Evolutionary conservation across 2,329 filamentous ascomycete genomes (phyloP), one percentile per base, ranked within the genome.

Genomic region (Zasmidium citrigriseum): DNA sequence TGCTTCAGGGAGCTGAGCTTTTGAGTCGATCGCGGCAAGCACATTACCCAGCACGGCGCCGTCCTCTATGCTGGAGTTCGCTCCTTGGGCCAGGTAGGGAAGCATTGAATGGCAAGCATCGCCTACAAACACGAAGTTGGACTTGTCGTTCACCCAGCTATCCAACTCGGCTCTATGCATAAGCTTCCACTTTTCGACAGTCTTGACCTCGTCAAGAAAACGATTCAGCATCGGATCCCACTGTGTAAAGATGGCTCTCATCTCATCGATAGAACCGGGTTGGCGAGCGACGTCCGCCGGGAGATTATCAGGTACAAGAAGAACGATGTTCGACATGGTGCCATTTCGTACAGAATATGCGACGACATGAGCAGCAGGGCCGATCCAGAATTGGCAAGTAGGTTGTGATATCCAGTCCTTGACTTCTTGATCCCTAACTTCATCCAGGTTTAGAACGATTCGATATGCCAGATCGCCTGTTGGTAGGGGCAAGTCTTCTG

Each of bases 161-260:
- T 77, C 73, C 65, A 87, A 74, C 61, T 84, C 80, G 2, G 76
- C 75, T 46, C 78, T 66, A 45, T 84, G 80, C 83, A 89, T 86
- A 29, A 90, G 70, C 68, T 85, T 87, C 88, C 88, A 90, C 70
- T 89, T 90, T 41, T 86, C 82, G 0, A 89, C 85, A 1, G 73
- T 78, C 38, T 83, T 79, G 0, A 89, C 85, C 46, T 80, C 78
- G 2, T 74, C 72, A 12, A 82, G 69, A 48, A 82, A 77, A 16
- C 70, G 68, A 21, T 72, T 79, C 51, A 78, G 66, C 48, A 86
- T 78, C 1, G 86, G 86, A 73, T 90, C 87, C 88, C 88, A 90
- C 0, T 77, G 78, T 4, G 75, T 72, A 66, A 90, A 89, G 1
- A 86, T 68, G 3, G 74, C 74, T 51, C 75, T 78, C 84, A 89